These are phyloP conservation scores for Dunaliella primolecta DNA, from an alignment of 139 green algal genomes.

Conservation along the genomic window DNA sequence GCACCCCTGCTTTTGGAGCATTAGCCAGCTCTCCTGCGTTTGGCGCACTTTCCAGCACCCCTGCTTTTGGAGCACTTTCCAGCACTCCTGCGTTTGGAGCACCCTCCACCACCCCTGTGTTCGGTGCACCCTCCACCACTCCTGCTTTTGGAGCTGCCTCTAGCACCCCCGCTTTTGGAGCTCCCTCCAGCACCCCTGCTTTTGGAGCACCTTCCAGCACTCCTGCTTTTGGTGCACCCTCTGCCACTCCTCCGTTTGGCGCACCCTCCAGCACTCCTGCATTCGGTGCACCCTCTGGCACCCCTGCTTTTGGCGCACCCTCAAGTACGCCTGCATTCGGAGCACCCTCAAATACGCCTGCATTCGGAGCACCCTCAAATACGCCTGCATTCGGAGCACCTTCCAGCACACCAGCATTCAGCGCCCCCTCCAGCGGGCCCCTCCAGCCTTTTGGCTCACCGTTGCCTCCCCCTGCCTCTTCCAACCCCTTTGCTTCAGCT, in stretches of 20 bases:
- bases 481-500: neutral
- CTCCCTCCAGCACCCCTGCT: neutral
- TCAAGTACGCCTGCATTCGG: neutral
- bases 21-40: neutral
- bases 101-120: neutral
- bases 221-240: neutral
- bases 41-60: neutral
- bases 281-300: neutral
- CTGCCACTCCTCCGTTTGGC: neutral
- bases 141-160: neutral
- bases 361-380: neutral
- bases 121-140: neutral
- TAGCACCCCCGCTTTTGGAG: constrained; percentile 1
- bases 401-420: neutral
- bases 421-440: neutral
- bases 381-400: neutral
- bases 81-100: neutral
- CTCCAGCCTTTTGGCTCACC: neutral
- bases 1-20: constrained; percentile 4
- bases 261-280: neutral
- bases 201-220: neutral
- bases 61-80: neutral
- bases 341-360: neutral
- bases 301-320: neutral
- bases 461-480: neutral